A percentile compares a stretch with the other conserved stretches of the same genome.
Evolutionary conservation across 148 eudicot genomes (phyloP).

Genomic region (Cornus kousa): DNA sequence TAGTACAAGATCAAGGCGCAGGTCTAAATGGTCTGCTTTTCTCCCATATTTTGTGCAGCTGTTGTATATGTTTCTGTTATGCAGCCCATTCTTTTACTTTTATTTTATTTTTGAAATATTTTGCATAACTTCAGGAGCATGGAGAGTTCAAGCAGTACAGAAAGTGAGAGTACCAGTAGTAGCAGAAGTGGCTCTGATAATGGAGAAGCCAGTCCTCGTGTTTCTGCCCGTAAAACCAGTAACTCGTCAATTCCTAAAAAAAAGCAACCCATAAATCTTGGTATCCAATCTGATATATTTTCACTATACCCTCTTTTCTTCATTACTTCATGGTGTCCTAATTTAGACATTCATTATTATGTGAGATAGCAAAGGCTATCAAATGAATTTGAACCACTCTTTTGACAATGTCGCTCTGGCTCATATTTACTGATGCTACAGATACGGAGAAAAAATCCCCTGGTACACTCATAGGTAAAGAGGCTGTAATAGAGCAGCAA

Average conservation of each 20-base stretch:
- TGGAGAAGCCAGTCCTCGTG: slow-evolving; percentile 42
- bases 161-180: slow-evolving; percentile 41
- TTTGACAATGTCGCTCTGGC: slow-evolving; percentile 4
- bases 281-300: slow-evolving; percentile 13
- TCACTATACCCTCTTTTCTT: not conserved
- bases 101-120: not conserved
- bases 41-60: not conserved
- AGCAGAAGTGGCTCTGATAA: slow-evolving; percentile 59
- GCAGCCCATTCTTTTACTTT: slow-evolving; percentile 2
- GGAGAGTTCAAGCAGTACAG: slow-evolving; percentile 67
- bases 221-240: slow-evolving; percentile 41
- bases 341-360: not conserved
- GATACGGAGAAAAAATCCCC: slow-evolving; percentile 38
- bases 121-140: slow-evolving; percentile 46
- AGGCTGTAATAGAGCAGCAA: slow-evolving; percentile 21
- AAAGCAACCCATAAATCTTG: slow-evolving; percentile 26
- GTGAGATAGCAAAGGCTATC: not conserved
- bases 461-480: slow-evolving; percentile 19
- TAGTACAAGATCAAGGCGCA: slow-evolving; percentile 43
- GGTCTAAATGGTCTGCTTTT: slow-evolving; percentile 44
- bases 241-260: slow-evolving; percentile 16
- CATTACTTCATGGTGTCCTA: not conserved
- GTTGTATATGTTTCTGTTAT: not conserved
- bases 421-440: slow-evolving; percentile 25
- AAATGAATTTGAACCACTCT: not conserved